phyloP scores from a whole-genome alignment of 2,329 filamentous ascomycete genomes.

The Sporothrix curviconia region DNA sequence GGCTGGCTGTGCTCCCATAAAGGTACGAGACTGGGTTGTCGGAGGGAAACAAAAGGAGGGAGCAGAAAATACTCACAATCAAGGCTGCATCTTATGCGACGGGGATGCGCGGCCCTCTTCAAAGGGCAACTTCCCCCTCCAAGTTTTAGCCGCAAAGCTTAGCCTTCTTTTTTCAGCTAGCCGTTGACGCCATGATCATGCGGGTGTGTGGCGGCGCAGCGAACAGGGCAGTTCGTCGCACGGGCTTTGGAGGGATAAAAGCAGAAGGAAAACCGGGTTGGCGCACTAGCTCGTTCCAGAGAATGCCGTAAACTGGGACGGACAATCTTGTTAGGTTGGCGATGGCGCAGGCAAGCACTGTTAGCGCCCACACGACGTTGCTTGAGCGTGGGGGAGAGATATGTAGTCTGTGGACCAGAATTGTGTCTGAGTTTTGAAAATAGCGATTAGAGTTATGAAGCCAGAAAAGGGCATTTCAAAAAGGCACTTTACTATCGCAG shows the following conservation, averaged over 20 bases:
- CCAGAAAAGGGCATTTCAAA: too few relatives aligned
- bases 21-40: neutral
- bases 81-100: neutral
- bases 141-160: conserved; percentile 8
- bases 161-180: neutral
- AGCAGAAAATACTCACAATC: neutral
- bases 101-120: neutral
- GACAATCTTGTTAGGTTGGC: too few relatives aligned
- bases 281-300: neutral
- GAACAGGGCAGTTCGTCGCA: neutral
- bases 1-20: neutral
- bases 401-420: too few relatives aligned
- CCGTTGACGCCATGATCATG: neutral
- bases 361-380: too few relatives aligned
- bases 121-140: neutral
- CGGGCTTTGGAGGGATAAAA: neutral
- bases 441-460: too few relatives aligned
- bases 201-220: neutral
- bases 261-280: neutral
- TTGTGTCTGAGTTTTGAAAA: too few relatives aligned
- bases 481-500: too few relatives aligned
- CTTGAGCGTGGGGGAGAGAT: too few relatives aligned
- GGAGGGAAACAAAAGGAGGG: neutral
- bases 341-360: too few relatives aligned
- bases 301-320: too few relatives aligned